Evolutionary conservation across 1,284 basidiomycete genomes (phyloP).

Genomic region (Austroboletus niveus): DNA sequence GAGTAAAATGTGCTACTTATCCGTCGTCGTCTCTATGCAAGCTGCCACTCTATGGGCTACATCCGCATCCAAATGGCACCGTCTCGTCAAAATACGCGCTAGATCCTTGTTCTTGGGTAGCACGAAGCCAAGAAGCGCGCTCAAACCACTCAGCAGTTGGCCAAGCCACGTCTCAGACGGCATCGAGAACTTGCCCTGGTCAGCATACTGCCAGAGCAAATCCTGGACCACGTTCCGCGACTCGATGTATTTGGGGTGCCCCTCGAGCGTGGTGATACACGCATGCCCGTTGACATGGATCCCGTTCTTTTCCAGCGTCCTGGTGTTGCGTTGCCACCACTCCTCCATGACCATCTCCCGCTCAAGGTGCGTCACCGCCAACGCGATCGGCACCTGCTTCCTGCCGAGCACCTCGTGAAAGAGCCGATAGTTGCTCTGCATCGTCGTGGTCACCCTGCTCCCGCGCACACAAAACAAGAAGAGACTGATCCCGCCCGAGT

Average conservation of each 20-base stretch:
- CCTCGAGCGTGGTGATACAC: constrained; percentile 26
- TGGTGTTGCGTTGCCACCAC: constrained; percentile 23
- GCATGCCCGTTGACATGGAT: constrained; percentile 20
- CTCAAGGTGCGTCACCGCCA: constrained; percentile 37
- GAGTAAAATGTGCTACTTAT: constrained; percentile 1
- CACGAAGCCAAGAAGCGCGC: constrained; percentile 8
- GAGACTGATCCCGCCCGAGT: constrained; percentile 33
- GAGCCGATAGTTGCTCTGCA: constrained; percentile 34
- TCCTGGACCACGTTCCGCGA: constrained; percentile 23
- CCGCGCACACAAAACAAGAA: constrained; percentile 38
- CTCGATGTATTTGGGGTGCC: constrained; percentile 17
- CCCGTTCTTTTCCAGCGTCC: constrained; percentile 10
- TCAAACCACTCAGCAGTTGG: constrained; percentile 19
- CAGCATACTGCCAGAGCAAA: constrained; percentile 16
- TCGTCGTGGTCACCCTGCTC: constrained; percentile 30
- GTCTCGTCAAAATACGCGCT: constrained; percentile 20
- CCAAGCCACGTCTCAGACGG: constrained; percentile 21
- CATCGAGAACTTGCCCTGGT: constrained; percentile 27
- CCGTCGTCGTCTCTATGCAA: constrained; percentile 16
- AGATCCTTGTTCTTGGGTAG: constrained; percentile 20
- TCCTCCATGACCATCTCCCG: constrained; percentile 25
- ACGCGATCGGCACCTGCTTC: constrained; percentile 33
- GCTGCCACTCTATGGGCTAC: constrained; percentile 24
- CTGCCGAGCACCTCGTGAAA: constrained; percentile 35
- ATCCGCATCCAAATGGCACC: constrained; percentile 23